Evolutionary conservation across 305 asterid genomes (phyloP).

Genomic region (Ajuga reptans): DNA sequence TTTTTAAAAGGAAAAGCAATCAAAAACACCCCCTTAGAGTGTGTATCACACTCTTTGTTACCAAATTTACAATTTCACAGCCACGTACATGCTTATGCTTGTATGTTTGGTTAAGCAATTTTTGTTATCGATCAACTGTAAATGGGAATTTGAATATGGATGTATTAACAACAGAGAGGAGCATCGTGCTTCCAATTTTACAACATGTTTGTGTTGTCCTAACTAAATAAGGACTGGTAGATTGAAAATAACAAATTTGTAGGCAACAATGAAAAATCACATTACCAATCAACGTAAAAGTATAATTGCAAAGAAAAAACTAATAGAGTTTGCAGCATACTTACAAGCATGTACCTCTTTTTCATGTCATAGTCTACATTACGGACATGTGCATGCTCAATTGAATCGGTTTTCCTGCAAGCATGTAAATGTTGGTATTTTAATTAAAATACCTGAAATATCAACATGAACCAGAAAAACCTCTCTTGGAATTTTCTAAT

Average conservation of each 20-base stretch:
- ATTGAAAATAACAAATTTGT: background rate
- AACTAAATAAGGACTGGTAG: background rate
- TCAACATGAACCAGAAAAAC: conserved; percentile 9
- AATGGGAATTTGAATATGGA: background rate
- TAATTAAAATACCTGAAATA: background rate
- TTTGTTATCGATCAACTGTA: background rate
- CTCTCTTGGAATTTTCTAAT: background rate
- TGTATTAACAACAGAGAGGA: background rate
- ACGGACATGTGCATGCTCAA: conserved; percentile 73
- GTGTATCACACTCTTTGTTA: background rate
- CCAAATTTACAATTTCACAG: background rate
- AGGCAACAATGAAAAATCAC: background rate
- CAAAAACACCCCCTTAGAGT: background rate
- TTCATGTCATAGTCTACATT: conserved; percentile 79
- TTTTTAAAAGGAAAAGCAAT: too few species aligned
- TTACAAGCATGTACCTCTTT: conserved; percentile 75
- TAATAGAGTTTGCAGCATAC: conserved; percentile 34
- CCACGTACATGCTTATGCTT: background rate
- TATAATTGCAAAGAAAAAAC: conserved; percentile 2
- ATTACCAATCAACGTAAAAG: background rate
- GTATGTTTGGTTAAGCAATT: background rate
- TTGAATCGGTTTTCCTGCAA: conserved; percentile 73
- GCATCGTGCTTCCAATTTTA: background rate
- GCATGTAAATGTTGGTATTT: conserved; percentile 3
- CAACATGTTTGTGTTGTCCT: background rate